phyloP scores from a whole-genome alignment of 2,329 filamentous ascomycete genomes.

The Phialophora chinensis region DNA sequence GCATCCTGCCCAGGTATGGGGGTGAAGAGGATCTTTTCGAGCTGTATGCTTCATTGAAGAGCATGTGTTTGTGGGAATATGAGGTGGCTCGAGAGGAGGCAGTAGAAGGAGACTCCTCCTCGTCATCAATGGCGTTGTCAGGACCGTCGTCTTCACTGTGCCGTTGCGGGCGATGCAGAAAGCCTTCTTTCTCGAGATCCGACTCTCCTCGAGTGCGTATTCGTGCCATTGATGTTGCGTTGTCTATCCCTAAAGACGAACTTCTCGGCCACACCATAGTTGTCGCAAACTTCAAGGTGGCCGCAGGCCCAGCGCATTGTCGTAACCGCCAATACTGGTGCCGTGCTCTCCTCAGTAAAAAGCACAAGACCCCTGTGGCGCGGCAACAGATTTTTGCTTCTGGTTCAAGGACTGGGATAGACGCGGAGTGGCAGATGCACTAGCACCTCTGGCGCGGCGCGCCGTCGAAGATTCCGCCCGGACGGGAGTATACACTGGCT shows the following conservation, averaged over 20 bases:
- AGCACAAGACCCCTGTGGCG: neutral
- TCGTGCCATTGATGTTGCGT: constrained; percentile 29
- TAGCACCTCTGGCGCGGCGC: neutral
- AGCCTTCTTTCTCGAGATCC: constrained; percentile 38
- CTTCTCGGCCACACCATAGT: constrained; percentile 39
- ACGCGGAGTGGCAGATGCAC: neutral
- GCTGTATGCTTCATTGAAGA: constrained; percentile 46
- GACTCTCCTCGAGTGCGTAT: constrained; percentile 37
- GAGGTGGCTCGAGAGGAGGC: constrained; percentile 61
- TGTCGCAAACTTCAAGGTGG: constrained; percentile 26
- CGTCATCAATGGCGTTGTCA: constrained; percentile 28
- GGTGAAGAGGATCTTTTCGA: constrained; percentile 43
- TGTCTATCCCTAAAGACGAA: constrained; percentile 34
- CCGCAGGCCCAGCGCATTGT: constrained; percentile 28
- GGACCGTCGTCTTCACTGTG: constrained; percentile 29
- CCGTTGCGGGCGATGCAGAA: constrained; percentile 17
- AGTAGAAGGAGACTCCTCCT: constrained; percentile 47
- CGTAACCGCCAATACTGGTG: neutral
- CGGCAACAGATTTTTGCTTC: neutral
- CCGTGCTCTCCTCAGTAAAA: neutral
- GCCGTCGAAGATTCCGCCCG: neutral
- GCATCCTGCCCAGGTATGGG: constrained; percentile 64
- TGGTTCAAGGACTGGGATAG: neutral
- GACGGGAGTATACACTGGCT: too few species aligned
- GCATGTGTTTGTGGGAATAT: constrained; percentile 49